Conservation (phyloP, 176 grass and related monocot genomes). For the Musa troglodytarum region DNA sequence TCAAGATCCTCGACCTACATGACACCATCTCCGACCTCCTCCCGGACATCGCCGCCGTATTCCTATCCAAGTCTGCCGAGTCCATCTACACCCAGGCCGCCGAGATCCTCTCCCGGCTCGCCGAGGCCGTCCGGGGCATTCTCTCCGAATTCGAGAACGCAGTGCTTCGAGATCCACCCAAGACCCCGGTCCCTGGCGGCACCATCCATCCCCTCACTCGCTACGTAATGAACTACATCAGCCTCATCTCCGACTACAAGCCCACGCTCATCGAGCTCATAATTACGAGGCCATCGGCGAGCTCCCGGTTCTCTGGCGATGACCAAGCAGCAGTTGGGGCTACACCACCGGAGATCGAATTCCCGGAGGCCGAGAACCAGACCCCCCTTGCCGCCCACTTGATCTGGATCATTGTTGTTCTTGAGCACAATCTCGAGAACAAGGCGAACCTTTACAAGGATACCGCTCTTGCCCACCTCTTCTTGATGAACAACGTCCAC, state of each 20-base stretch:
- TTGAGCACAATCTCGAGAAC: constrained; percentile 69
- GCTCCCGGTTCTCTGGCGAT: constrained; percentile 21
- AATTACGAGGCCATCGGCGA: constrained; percentile 46
- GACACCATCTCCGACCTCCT: constrained; percentile 62
- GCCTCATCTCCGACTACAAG: constrained; percentile 84
- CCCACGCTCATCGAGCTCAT: constrained; percentile 60
- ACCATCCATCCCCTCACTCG: constrained; percentile 83
- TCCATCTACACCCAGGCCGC: constrained; percentile 65
- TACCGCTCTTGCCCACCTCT: constrained; percentile 50
- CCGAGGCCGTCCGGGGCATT: constrained; percentile 75
- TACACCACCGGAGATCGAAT: constrained; percentile 47
- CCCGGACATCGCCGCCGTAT: constrained; percentile 67
- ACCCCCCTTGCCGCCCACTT: constrained; percentile 62
- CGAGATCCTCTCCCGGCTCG: constrained; percentile 60
- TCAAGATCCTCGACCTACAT: constrained; percentile 93
- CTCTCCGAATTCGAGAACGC: constrained; percentile 87
- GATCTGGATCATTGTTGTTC: constrained; percentile 73
- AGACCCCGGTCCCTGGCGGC: constrained; percentile 63
- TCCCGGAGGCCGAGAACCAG: constrained; percentile 55
- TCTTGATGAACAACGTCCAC: constrained; percentile 91
- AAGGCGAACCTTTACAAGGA: constrained; percentile 79
- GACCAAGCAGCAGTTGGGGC: constrained; percentile 15
- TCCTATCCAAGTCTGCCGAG: constrained; percentile 49
- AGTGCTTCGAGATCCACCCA: constrained; percentile 68
- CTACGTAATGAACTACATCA: constrained; percentile 95